phyloP scores from a whole-genome alignment of 768 basidiomycete genomes.

The Hypsizygus marmoreus region DNA sequence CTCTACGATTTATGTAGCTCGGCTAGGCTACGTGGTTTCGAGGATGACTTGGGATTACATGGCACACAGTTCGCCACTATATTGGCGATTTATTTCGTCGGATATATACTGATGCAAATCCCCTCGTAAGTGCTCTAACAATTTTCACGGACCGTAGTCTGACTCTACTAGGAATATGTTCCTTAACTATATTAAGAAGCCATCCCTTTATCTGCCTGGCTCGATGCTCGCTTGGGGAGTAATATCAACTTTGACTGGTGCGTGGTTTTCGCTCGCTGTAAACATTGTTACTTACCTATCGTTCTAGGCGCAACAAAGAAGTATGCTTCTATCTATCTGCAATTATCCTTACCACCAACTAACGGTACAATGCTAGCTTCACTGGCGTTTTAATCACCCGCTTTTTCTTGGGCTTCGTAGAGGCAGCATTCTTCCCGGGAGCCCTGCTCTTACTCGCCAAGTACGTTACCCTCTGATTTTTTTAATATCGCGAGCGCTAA shows the following conservation, averaged over 20 bases:
- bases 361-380: slow-evolving; percentile 31
- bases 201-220: slow-evolving; percentile 53
- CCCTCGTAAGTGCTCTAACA: slow-evolving; percentile 27
- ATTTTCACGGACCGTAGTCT: no score
- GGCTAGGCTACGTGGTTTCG: slow-evolving; percentile 56
- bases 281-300: neutral
- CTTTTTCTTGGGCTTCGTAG: slow-evolving; percentile 57
- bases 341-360: neutral
- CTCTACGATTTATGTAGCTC: slow-evolving; percentile 34
- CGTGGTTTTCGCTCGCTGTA: neutral
- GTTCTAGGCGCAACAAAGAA: slow-evolving; percentile 28
- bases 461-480: slow-evolving; percentile 33
- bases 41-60: slow-evolving; percentile 46
- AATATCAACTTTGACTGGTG: slow-evolving; percentile 43
- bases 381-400: slow-evolving; percentile 42
- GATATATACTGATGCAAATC: slow-evolving; percentile 29
- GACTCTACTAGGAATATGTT: slow-evolving; percentile 61
- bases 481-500: neutral
- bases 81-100: slow-evolving; percentile 49
- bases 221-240: slow-evolving; percentile 59
- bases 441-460: slow-evolving; percentile 35
- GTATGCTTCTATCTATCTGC: slow-evolving; percentile 11
- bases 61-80: slow-evolving; percentile 53
- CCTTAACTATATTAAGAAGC: slow-evolving; percentile 52
- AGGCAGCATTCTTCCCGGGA: slow-evolving; percentile 49